Base-by-base conservation (phyloP, 495 filamentous ascomycete species). In the Platismatia glauca region DNA sequence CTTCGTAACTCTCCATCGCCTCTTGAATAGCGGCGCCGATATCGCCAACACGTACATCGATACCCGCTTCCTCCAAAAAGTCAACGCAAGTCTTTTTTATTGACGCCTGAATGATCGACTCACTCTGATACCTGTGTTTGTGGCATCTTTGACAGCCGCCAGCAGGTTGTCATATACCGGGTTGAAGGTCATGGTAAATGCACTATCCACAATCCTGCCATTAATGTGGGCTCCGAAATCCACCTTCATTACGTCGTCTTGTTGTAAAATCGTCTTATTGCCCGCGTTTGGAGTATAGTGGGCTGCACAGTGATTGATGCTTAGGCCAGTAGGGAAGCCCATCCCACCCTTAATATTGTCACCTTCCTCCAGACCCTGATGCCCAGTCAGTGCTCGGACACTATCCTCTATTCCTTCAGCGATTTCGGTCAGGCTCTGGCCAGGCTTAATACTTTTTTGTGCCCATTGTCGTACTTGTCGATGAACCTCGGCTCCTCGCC, bases 161-260 rank as follows among this genome's bases (percentile, higher is more conserved):
- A 87, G 73, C 8, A 87, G 73, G 62, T 82, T 82, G 66, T 87
- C 84, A 64, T 86, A 87, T 8, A 75, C 73, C 2, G 81, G 80
- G 43, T 87, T 80, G 62, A 85, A 87, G 3, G 82, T 71, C 72
- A 87, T 74, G 5, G 84, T 87, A 64, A 85, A 87, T 0, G 84
- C 84, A 68, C 78, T 81, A 67, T 87, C 84, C 37, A 87, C 84
- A 66, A 87, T 87, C 61, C 82, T 74, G 39, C 84, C 84, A 64
- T 86, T 85, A 65, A 87, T 71, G 60, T 87, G 84, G 37, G 84
- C 82, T 34, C 84, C 84, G 67, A 86, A 84, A 67, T 87, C 84
- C n/a, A 87, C 80, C 65, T 85, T 87, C 81, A 87, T 81, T 15
- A 87, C 82, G 71, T 87, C 82, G 20, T 78, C 76, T 57, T 78